These are phyloP conservation scores for Crithidia sp. DNA, from an alignment of 208 protist species.

Conservation along the genomic window DNA sequence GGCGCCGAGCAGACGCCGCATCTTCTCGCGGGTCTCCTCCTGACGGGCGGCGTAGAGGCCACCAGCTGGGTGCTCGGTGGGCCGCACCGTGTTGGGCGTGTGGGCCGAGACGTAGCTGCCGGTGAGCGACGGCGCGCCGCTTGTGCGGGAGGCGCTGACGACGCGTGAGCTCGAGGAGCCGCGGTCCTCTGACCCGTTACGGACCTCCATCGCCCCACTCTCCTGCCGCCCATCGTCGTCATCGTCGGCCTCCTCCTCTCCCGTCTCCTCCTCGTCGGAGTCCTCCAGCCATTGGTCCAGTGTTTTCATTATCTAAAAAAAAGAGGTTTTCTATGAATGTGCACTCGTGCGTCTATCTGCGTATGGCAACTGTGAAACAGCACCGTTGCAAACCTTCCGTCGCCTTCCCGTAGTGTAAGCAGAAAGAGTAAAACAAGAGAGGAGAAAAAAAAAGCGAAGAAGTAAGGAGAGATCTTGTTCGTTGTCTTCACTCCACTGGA, in stretches of 20 bases:
- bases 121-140: conserved; percentile 18
- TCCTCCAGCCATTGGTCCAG: conserved; percentile 71
- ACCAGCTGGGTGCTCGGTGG: conserved; percentile 14
- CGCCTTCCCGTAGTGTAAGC: too few species aligned
- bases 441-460: too few species aligned
- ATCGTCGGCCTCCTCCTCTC: conserved; percentile 13
- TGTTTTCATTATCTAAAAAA: conserved; percentile 51
- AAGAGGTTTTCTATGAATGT: not conserved
- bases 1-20: conserved; percentile 55
- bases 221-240: conserved; percentile 1
- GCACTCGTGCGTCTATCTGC: not conserved
- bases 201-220: too few species aligned
- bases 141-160: conserved; percentile 5
- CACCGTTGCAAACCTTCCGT: too few species aligned
- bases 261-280: conserved; percentile 28
- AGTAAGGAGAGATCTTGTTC: too few species aligned
- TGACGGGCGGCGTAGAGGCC: conserved; percentile 29
- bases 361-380: conserved; percentile 2
- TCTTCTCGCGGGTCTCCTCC: conserved; percentile 63
- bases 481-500: too few species aligned
- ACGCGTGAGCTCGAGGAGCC: conserved; percentile 11
- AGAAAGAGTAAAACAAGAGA: too few species aligned
- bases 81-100: conserved; percentile 26
- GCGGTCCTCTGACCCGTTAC: conserved; percentile 18
- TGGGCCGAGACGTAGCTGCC: conserved; percentile 25